phyloP scores from a whole-genome alignment of 192 early-diverging fungal genomes.

The Backusella tarrabulga region DNA sequence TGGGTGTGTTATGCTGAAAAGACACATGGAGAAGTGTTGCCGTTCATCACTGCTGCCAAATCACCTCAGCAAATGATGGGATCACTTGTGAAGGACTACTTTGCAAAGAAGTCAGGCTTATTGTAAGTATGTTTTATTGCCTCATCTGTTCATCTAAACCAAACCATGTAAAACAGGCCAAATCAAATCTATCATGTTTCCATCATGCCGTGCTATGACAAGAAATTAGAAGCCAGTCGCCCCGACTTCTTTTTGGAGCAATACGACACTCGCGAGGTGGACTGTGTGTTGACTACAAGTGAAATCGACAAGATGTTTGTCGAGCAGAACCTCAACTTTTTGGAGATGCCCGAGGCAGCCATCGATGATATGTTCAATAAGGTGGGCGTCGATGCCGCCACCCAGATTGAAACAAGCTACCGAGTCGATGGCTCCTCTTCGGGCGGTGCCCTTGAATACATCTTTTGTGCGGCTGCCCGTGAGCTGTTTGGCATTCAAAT shows the following conservation, averaged over 20 bases:
- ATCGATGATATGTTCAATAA: slow-evolving; percentile 57
- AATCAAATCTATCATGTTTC: slow-evolving; percentile 89
- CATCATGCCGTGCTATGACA: slow-evolving; percentile 99
- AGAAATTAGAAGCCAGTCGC: slow-evolving; percentile 96
- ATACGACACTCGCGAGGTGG: slow-evolving; percentile 87
- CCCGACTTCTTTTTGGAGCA: slow-evolving; percentile 85
- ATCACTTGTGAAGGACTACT: slow-evolving; percentile 82
- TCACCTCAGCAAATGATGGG: slow-evolving; percentile 99
- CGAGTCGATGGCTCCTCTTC: slow-evolving; percentile 81
- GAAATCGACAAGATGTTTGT: slow-evolving; percentile 88
- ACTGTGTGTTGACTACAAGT: slow-evolving; percentile 93
- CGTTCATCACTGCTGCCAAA: slow-evolving; percentile 84
- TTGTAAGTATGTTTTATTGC: slow-evolving; percentile 22
- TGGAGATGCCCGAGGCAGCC: slow-evolving; percentile 45
- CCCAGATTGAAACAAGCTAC: slow-evolving; percentile 20
- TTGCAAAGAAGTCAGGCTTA: slow-evolving; percentile 61
- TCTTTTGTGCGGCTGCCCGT: slow-evolving; percentile 79
- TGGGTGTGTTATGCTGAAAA: slow-evolving; percentile 99
- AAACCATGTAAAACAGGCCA: slow-evolving; percentile 34
- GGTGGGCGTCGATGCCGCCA: slow-evolving; percentile 13
- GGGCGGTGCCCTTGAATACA: slow-evolving; percentile 89
- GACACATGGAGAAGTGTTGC: slow-evolving; percentile 87
- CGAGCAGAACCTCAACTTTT: slow-evolving; percentile 59
- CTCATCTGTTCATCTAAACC: not conserved
- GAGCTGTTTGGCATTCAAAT: slow-evolving; percentile 71